Base-by-base conservation (phyloP, 345 rosid species). In the Eucalyptus cladocalyx region DNA sequence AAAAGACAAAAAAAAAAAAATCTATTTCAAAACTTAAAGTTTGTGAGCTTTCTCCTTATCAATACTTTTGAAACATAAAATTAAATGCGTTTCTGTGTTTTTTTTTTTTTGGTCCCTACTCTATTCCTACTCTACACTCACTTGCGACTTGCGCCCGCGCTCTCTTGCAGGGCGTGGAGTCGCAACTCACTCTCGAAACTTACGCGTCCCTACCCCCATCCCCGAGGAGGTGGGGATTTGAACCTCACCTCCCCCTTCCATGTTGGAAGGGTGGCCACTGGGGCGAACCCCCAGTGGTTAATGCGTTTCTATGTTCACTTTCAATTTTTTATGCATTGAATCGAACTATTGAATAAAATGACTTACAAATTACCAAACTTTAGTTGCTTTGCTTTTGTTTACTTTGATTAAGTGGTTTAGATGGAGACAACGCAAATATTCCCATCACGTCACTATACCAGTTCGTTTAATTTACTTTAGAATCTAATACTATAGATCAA, bases 1-100 rank as follows among this genome's bases (percentile, higher is more conserved):
- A 69, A 69, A 28, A 1, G 0, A 0, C 0, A 2, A 1, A 8
- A 4, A 32, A 28, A 67, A 69, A 69, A 17, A 34, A 5, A 0
- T 18, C 2, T 34, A 69, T 0, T 11, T 7, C 42, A 69, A 69
- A 9, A 32, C 24, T 69, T 69, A 69, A 69, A 34, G 24, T 69
- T 69, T 32, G 18, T 34, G 24, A 9, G 43, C 26, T 32, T 69
- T 34, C 43, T 69, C 80, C 80, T 69, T 69, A 9, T 69, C 43
- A 69, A 6, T 69, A 0, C 43, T 34, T 34, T 69, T 32, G 23
- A 34, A 65, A 65, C 72, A 4, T n/a, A n/a, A 69, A 34, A 69
- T 69, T 32, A 69, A 69, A 17, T 69, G 80, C 43, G 3, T 17
- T 69, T 69, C 43, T n/a, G 32, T 65, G 72, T 65, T 7, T 37